These are phyloP conservation scores for Pseudonitzschia multiseries DNA, from an alignment of 108 stramenopile genomes.

Conservation along the genomic window DNA sequence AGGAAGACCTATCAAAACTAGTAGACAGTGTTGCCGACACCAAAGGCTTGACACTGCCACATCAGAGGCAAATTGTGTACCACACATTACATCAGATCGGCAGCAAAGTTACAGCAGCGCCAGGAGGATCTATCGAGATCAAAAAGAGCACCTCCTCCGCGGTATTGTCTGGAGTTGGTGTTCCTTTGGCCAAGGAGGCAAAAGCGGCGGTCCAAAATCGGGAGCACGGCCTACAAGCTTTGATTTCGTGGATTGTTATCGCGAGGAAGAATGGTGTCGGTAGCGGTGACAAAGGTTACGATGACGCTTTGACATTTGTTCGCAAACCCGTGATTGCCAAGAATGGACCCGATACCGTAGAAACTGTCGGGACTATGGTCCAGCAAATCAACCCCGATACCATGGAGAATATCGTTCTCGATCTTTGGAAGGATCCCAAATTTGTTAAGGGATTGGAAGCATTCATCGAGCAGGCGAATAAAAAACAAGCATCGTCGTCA, in stretches of 20 bases:
- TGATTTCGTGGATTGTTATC: slow-evolving; percentile 61
- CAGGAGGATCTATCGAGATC: neutral
- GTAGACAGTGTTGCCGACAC: slow-evolving; percentile 19
- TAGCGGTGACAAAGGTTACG: slow-evolving; percentile 27
- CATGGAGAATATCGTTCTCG: slow-evolving; percentile 49
- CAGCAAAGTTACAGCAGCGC: neutral
- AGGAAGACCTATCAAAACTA: slow-evolving; percentile 6
- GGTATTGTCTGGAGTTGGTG: slow-evolving; percentile 19
- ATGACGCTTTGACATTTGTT: slow-evolving; percentile 56
- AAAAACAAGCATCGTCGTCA: slow-evolving; percentile 60
- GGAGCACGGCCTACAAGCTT: slow-evolving; percentile 45
- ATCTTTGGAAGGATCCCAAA: slow-evolving; percentile 43
- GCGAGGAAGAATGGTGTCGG: slow-evolving; percentile 26
- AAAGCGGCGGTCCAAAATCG: slow-evolving; percentile 40
- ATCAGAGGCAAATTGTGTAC: slow-evolving; percentile 33
- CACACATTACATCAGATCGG: slow-evolving; percentile 18
- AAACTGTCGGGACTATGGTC: slow-evolving; percentile 26
- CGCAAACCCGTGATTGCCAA: slow-evolving; percentile 47
- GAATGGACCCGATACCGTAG: slow-evolving; percentile 42
- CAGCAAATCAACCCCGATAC: slow-evolving; percentile 34
- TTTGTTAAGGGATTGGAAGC: slow-evolving; percentile 50
- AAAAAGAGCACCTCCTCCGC: slow-evolving; percentile 1
- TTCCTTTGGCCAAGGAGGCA: slow-evolving; percentile 53
- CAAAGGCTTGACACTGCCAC: slow-evolving; percentile 17
- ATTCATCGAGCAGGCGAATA: slow-evolving; percentile 58